These are phyloP conservation scores for Actinidia arguta DNA, from an alignment of 179 eudicot genomes.

Conservation along the genomic window DNA sequence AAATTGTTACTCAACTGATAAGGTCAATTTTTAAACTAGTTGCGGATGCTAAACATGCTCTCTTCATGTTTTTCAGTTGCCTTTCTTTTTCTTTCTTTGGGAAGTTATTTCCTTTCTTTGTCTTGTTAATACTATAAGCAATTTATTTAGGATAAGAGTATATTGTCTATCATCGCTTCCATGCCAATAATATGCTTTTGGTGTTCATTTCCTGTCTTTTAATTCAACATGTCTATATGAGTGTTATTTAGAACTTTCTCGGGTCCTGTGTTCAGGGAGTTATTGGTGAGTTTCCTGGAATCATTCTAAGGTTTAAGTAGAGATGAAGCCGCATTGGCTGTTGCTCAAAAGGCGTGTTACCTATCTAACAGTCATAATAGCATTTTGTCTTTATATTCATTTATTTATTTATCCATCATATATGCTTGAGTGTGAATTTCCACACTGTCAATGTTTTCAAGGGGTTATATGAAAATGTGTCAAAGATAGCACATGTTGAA, in stretches of 20 bases:
- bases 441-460: conserved; percentile 61
- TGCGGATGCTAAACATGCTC: conserved; percentile 75
- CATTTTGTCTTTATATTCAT: background rate
- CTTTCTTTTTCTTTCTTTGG: background rate
- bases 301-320: conserved; percentile 71
- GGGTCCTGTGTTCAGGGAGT: conserved; percentile 50
- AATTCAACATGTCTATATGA: background rate
- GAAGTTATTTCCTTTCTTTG: too few species aligned
- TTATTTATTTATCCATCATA: background rate
- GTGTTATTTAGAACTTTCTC: background rate
- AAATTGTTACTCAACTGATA: conserved; percentile 5
- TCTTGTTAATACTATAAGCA: background rate
- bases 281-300: conserved; percentile 75
- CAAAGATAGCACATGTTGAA: conserved; percentile 61
- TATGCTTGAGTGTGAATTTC: background rate
- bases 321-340: conserved; percentile 92
- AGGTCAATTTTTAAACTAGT: conserved; percentile 12
- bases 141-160: background rate
- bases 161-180: background rate
- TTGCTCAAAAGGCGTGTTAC: conserved; percentile 77
- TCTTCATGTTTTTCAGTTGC: conserved; percentile 89
- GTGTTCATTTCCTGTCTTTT: background rate
- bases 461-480: conserved; percentile 80
- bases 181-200: background rate
- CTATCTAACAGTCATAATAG: background rate